Evolutionary conservation across 495 filamentous ascomycete species (phyloP), one percentile per base, ranked within the genome.

Genomic region (Daldinia grandis): DNA sequence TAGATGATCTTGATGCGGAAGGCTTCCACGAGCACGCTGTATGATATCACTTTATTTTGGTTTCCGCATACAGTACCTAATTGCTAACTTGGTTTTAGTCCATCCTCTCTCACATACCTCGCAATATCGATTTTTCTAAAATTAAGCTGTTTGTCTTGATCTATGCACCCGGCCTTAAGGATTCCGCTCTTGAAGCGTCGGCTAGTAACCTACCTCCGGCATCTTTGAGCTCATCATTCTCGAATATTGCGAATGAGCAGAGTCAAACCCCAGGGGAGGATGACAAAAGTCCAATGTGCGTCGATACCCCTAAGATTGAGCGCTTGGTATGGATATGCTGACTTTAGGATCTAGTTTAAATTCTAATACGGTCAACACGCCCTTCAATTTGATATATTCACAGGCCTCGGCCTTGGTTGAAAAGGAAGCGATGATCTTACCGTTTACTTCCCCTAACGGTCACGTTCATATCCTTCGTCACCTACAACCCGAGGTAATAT

Each of bases 391-490:
- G 8, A 79, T 96, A 28, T 93, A 93, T 78, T 84, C 86, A 1
- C 90, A 95, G 76, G 93, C 92, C 2, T 83, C 90, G 51, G 78
- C 84, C 1, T 84, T 97, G 6, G 93, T 97, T 3, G 89, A 93
- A 63, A 93, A 92, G 69, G 90, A 93, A 10, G 91, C 82, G 64
- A 91, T 92, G 87, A 89, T 98, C 62, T 86, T 98, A 78, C 92
- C 93, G 3, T 98, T 97, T 78, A 95, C 90, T 12, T 91, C 92
- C 5, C 79, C 83, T 25, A 88, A 86, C 19, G 92, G 93, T 47
- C 91, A 93, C 74, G 83, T 94, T 12, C 91, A 95, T 76, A 91
- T 98, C 59, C 83, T 97, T 40, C 90, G 92, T 40, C 93, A 96
- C 73, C 82, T 98, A 15, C 87, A 88, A 17, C 93, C 93, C 3